Base-by-base conservation (phyloP, 768 basidiomycete genomes). In the Tricholoma flavovirens region DNA sequence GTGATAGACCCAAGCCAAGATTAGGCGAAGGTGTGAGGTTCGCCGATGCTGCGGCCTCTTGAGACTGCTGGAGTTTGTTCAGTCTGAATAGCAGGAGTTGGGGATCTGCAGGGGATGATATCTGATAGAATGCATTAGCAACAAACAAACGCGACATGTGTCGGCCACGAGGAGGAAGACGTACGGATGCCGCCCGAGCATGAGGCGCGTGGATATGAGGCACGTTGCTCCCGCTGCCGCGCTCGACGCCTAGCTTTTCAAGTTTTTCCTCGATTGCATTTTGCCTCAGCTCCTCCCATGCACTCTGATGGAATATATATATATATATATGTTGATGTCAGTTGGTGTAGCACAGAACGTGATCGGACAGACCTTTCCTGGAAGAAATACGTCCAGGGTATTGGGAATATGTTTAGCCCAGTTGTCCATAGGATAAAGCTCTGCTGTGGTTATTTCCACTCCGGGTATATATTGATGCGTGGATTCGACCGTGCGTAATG, bases 41-140 rank as follows among this genome's bases (percentile, higher is more conserved):
- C 53, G 74, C 76, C 1, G 75, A 66, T 3, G 78, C 72, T 3
- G 80, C 78, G 15, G 64, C 67, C 61, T 79, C 73, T 62, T 89
- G 87, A 0, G 86, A 79, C 69, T 86, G 86, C 59, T 90, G 90
- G 9, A 93, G 75, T 70, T 90, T 90, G 72, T 90, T 90, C 43
- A 93, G 75, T 69, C 90, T 92, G 73, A 87, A 91, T 60, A 83
- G 79, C 17, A 93, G 75, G 21, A 93, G 70, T 17, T 88, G 87
- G 26, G 91, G 90, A 66, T 93, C 91, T 4, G 90, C 90, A 26
- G 91, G 90, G n/a, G 90, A 92, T 1, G 91, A 93, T 71, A 93
- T 89, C 91, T 93, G 64, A 21, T 56, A 46, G 55, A 49, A 26
- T 58, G 55, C 54, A 32, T 51, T 50, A 58, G 46, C 43, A 26